Conservation (phyloP, 2,329 filamentous ascomycete species). For the Tolypocladium paradoxum region DNA sequence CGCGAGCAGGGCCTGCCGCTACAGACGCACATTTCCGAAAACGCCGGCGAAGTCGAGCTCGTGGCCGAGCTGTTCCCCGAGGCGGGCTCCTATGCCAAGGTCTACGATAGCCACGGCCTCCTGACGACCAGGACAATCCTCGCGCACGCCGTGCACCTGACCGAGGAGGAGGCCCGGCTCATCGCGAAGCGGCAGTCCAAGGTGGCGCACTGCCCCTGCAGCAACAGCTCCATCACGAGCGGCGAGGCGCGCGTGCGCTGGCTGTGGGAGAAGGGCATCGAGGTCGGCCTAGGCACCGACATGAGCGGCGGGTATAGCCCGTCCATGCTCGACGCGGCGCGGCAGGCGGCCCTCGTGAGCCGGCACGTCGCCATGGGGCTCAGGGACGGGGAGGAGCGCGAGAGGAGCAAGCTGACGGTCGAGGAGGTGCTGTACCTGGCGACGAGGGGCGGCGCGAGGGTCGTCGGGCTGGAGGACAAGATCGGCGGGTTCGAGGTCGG, state of each 20-base stretch:
- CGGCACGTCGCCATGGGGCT: constrained; percentile 54
- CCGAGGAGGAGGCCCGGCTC: constrained; percentile 51
- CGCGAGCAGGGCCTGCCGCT: constrained; percentile 52
- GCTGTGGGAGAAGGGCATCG: constrained; percentile 63
- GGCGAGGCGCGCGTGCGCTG: constrained; percentile 67
- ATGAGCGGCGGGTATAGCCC: constrained; percentile 80
- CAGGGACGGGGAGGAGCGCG: constrained; percentile 22
- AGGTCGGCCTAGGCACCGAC: constrained; percentile 82
- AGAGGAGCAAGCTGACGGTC: constrained; percentile 59
- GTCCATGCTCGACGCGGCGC: constrained; percentile 69
- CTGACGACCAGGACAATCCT: constrained; percentile 66
- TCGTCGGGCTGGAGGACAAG: constrained; percentile 60
- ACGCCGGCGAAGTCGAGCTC: constrained; percentile 59
- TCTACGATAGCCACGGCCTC: constrained; percentile 67
- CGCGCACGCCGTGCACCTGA: constrained; percentile 75
- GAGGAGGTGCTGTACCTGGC: constrained; percentile 81
- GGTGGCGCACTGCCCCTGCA: constrained; percentile 77
- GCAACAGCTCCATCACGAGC: constrained; percentile 72
- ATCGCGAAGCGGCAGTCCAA: constrained; percentile 52
- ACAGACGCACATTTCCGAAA: constrained; percentile 89
- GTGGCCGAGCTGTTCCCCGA: constrained; percentile 61
- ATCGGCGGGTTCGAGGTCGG: constrained; percentile 79
- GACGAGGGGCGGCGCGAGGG: constrained; percentile 75
- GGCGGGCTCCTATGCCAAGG: constrained; percentile 53
- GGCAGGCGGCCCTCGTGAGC: constrained; percentile 71